phyloP scores from a whole-genome alignment of 2,329 filamentous ascomycete species.

The Talaromyces pinophilus region DNA sequence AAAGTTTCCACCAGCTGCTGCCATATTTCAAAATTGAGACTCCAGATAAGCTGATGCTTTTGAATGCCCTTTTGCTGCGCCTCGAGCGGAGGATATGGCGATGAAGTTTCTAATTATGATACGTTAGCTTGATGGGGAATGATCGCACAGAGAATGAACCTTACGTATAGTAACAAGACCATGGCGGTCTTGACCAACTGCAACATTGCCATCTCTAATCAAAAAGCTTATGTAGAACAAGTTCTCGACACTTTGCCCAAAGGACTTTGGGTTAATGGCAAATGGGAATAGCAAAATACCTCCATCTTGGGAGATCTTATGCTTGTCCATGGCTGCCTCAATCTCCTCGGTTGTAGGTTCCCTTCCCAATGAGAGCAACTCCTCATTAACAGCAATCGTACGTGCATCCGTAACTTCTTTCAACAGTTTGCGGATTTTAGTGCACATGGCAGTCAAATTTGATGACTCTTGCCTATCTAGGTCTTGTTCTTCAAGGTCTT shows the following conservation, averaged over 20 bases:
- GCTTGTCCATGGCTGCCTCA: slow-evolving; percentile 60
- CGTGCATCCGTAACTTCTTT: slow-evolving; percentile 44
- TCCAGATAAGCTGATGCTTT: slow-evolving; percentile 83
- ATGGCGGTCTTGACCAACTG: slow-evolving; percentile 70
- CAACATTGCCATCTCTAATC: slow-evolving; percentile 79
- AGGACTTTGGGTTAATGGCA: slow-evolving; percentile 84
- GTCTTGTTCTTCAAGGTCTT: slow-evolving; percentile 74
- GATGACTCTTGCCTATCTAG: slow-evolving; percentile 74
- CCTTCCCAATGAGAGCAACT: slow-evolving; percentile 36
- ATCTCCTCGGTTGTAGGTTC: slow-evolving; percentile 43
- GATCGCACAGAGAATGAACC: slow-evolving; percentile 37
- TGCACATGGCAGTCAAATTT: slow-evolving; percentile 76
- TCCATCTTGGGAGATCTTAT: slow-evolving; percentile 66
- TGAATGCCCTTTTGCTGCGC: slow-evolving; percentile 56
- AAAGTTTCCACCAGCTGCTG: slow-evolving; percentile 73
- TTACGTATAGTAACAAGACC: slow-evolving; percentile 78
- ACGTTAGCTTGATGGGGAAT: slow-evolving; percentile 22
- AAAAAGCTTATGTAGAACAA: slow-evolving; percentile 96
- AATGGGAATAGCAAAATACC: slow-evolving; percentile 82
- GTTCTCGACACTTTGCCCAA: slow-evolving; percentile 94
- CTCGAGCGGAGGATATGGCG: slow-evolving; percentile 52
- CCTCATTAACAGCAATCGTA: slow-evolving; percentile 52
- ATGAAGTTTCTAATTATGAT: slow-evolving; percentile 44
- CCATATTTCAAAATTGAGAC: slow-evolving; percentile 85
- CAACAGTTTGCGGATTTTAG: slow-evolving; percentile 69